Evolutionary conservation across 2,329 filamentous ascomycete species (phyloP).

Genomic region (Zymoseptoria pseudotritici): DNA sequence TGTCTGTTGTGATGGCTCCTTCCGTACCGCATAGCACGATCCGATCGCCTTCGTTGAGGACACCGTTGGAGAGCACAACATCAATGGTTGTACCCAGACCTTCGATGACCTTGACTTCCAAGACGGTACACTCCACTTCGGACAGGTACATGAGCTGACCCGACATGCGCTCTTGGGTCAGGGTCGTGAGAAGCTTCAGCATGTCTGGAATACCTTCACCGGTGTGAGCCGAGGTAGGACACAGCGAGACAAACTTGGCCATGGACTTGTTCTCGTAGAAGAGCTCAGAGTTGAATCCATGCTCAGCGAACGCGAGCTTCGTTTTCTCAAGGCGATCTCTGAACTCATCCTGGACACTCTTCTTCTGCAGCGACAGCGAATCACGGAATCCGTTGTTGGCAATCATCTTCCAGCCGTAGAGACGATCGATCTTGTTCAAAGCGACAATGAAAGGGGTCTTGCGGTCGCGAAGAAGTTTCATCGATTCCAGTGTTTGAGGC

Average conservation of each 20-base stretch:
- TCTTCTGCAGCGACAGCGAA: constrained; percentile 80
- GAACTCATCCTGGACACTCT: constrained; percentile 91
- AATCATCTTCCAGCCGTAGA: constrained; percentile 98
- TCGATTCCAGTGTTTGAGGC: constrained; percentile 93
- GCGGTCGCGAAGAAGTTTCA: constrained; percentile 83
- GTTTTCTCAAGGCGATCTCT: constrained; percentile 81
- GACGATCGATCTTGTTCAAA: constrained; percentile 98
- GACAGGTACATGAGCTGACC: constrained; percentile 96
- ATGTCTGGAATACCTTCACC: constrained; percentile 98
- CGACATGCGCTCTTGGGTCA: constrained; percentile 97
- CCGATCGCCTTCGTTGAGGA: constrained; percentile 85
- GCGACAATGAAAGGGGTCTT: constrained; percentile 98
- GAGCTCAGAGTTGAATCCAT: constrained; percentile 95
- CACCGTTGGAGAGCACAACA: constrained; percentile 91
- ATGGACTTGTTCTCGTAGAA: constrained; percentile 98
- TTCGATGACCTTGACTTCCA: constrained; percentile 98
- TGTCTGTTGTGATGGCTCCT: constrained; percentile 89
- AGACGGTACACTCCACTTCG: constrained; percentile 93
- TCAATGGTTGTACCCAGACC: constrained; percentile 98
- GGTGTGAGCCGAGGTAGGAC: constrained; percentile 96
- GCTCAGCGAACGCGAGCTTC: constrained; percentile 89
- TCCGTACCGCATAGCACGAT: constrained; percentile 96
- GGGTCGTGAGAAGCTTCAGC: constrained; percentile 85
- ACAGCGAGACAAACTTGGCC: constrained; percentile 87
- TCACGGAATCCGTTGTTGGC: constrained; percentile 98